Base-by-base conservation (phyloP, 2,329 filamentous ascomycete species). In the Dryadomyces quercus-mongolicae region DNA sequence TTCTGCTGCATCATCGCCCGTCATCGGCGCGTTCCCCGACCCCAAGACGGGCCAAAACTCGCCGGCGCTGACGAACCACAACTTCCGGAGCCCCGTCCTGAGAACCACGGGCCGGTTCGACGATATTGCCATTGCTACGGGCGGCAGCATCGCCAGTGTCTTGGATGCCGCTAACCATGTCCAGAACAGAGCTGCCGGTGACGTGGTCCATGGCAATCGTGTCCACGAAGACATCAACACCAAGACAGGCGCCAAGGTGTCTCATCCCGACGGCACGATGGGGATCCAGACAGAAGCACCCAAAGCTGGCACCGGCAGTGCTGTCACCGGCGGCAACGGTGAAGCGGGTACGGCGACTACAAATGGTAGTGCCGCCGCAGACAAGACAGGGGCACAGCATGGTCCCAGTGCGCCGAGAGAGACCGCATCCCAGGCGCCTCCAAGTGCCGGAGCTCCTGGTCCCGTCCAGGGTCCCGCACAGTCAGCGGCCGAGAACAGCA, bases 1-100 rank as follows among this genome's bases (percentile, higher is more conserved):
- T 18, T 84, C 83, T 2, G 73, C 85, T 59, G 79, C 82, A n/a
- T 85, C 88, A 1, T 92, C 90, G 1, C 88, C 88, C 18, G 76
- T 90, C 49, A 74, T 87, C 49, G 78, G 81, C 50, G 78, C 77
- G n/a, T 80, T 88, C 56, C 77, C 81, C 25, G 86, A 89, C 60
- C 72, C 76, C 59, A 74, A 70, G 60, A 68, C 66, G 53, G 72
- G 66, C 60, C 74, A 71, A 58, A 73, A 63, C 53, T 87, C 84
- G 44, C 85, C 86, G 31, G 80, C 76, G 9, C 83, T 52, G 15
- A 9, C 83, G 7, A 68, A 70, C 51, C 69, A 70, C 56, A 42
- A 13, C 12, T 34, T 54, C 5, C 52, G 16, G 5, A 44, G 18
- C 13, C 31, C 34, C 7, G 12, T 48, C 5, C 18, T 47, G 7